phyloP scores from a whole-genome alignment of 1,139 yeast species.

The Kodamaea suecica region DNA sequence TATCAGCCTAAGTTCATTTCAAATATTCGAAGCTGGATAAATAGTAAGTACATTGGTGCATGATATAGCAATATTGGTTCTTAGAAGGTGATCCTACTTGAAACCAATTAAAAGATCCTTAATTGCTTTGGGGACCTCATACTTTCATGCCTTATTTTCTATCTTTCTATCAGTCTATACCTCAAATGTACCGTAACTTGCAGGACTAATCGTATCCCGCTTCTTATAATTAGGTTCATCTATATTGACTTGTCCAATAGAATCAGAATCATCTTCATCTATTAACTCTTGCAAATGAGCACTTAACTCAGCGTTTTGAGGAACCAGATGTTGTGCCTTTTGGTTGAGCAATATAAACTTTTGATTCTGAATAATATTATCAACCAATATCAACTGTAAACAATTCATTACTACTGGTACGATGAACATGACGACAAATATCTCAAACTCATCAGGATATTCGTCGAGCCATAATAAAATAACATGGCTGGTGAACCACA shows the following conservation, averaged over 20 bases:
- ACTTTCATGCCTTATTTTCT: no score
- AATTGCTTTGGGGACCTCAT: no score
- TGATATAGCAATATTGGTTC: no score
- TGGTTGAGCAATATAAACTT: constrained; percentile 25
- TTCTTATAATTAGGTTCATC: neutral
- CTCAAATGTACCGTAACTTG: constrained; percentile 1
- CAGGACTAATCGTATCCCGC: neutral
- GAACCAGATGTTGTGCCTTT: constrained; percentile 18
- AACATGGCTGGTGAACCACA: constrained; percentile 47
- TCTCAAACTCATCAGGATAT: constrained; percentile 73
- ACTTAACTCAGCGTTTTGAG: constrained; percentile 12
- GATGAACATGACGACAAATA: constrained; percentile 80
- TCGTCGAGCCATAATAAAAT: constrained; percentile 73
- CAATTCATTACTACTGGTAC: constrained; percentile 80
- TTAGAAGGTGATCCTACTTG: no score
- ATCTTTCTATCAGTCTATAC: neutral
- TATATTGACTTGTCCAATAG: no score
- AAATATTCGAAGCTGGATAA: no score
- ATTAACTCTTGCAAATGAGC: constrained; percentile 4
- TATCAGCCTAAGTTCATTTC: no score
- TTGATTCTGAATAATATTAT: constrained; percentile 72
- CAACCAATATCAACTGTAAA: constrained; percentile 81
- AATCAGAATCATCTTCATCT: constrained; percentile 6
- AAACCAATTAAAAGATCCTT: no score
- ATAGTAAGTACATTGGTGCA: no score